phyloP scores from a whole-genome alignment of 345 rosid species.

The Lepidium didymum region DNA sequence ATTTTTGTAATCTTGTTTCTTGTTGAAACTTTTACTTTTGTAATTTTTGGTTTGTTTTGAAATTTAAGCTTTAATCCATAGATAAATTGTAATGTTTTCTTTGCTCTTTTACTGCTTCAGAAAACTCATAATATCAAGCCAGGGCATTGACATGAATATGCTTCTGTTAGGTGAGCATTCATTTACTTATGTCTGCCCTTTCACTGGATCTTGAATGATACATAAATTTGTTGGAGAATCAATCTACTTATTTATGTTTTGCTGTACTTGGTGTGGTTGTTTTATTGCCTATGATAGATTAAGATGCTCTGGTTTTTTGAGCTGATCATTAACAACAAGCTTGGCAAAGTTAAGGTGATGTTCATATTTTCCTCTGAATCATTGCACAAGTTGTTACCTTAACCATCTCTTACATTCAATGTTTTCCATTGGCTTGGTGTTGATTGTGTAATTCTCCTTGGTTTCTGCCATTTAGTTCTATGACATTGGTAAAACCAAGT shows the following conservation, averaged over 20 bases:
- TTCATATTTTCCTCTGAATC: background rate
- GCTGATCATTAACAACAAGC: background rate
- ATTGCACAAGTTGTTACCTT: background rate
- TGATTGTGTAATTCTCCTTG: background rate
- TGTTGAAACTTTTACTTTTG: background rate
- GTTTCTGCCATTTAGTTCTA: background rate
- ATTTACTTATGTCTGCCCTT: background rate
- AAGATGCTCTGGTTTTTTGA: background rate
- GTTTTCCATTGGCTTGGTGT: background rate
- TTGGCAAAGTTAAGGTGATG: constrained; percentile 5
- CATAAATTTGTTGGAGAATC: background rate
- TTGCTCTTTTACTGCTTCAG: background rate
- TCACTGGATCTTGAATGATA: background rate
- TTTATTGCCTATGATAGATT: background rate
- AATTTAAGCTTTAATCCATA: constrained; percentile 16
- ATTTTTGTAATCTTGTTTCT: background rate
- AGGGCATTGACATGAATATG: background rate
- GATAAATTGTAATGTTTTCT: constrained; percentile 1
- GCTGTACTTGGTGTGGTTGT: background rate
- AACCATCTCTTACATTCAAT: background rate
- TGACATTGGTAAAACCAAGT: background rate
- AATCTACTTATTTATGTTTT: background rate
- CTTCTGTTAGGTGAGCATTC: background rate
- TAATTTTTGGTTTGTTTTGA: constrained; percentile 20
- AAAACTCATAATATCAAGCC: background rate